Evolutionary conservation across 2,329 filamentous ascomycete species (phyloP), one percentile per base, ranked within the genome.

Genomic region (Trichoderma sp.): DNA sequence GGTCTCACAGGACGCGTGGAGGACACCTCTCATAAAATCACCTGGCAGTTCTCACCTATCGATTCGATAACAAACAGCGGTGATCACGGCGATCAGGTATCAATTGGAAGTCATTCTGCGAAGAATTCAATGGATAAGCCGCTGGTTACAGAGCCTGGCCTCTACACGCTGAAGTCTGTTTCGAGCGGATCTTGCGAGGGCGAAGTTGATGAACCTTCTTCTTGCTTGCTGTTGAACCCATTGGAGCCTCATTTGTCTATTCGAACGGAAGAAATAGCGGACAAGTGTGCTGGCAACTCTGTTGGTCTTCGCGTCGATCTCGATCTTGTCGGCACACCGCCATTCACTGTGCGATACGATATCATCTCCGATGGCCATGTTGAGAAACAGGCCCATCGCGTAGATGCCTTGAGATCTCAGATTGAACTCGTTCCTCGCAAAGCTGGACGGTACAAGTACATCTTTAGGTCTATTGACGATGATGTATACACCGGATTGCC

Each of bases 261-360:
- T 61, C 87, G 86, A 37, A 86, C 89, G 7, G 92, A 97, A 74
- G 91, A 94, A 71, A 94, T 99, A 55, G 92, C 93, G 64, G 96
- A 99, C 79, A 97, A 96, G 77, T 99, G 96, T 78, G 95, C 94
- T 43, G 94, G 94, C 59, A 97, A 94, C 76, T 93, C 96, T 0
- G 92, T 99, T 71, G 96, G 96, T 52, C 86, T 99, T 67, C 88
- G 91, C 13, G 92, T 99, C 53, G 92, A 96, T 75, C 83, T 99
- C 61, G 94, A 98, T 77, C 85, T 99, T 49, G 91, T 95, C 33
- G 96, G 96, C 71, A 97, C 94, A 0, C 95, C 96, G 57, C 95
- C 95, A 1, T 99, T 99, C 81, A 84, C 85, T n/a, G 84, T 99
- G 57, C 84, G 85, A 27, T 99, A 97, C 78, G 89, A 90, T 55